phyloP scores from a whole-genome alignment of 305 asterid genomes.

The Stenogyne calaminthoides region DNA sequence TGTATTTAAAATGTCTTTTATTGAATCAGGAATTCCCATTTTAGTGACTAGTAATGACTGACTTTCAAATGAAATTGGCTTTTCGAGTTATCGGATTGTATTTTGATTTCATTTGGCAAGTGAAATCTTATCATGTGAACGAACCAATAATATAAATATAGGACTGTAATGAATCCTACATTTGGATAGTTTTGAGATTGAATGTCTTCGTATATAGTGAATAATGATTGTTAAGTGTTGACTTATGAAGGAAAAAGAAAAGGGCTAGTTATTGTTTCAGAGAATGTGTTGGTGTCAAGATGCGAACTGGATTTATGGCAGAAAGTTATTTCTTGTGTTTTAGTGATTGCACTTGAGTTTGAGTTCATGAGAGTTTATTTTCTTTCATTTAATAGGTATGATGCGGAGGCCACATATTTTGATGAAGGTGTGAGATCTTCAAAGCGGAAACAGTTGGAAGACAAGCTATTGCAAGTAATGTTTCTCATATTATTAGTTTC shows the following conservation, averaged over 20 bases:
- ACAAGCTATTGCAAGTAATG: conserved; percentile 57
- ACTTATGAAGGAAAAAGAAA: not conserved
- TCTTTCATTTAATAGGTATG: conserved; percentile 44
- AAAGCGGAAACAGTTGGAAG: conserved; percentile 62
- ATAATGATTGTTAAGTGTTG: conserved; percentile 4
- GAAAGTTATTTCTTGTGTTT: not conserved
- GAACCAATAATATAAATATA: not conserved
- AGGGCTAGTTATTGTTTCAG: not conserved
- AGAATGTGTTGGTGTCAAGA: not conserved
- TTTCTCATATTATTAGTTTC: conserved; percentile 24
- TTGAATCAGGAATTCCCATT: not conserved
- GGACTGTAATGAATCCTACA: not conserved
- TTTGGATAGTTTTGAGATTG: not conserved
- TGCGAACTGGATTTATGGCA: conserved; percentile 14
- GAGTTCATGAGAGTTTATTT: conserved; percentile 24
- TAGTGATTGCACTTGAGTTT: conserved; percentile 20
- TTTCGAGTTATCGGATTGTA: not conserved
- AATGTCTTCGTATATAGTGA: conserved; percentile 14
- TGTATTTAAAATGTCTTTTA: not conserved
- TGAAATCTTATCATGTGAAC: not conserved
- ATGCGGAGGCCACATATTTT: conserved; percentile 59
- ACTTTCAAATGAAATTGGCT: not conserved
- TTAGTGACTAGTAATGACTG: not conserved
- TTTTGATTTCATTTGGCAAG: not conserved
- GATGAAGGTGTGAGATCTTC: conserved; percentile 63